These are phyloP conservation scores for Stylosanthes scabra DNA, from an alignment of 331 rosid genomes.

Conservation along the genomic window DNA sequence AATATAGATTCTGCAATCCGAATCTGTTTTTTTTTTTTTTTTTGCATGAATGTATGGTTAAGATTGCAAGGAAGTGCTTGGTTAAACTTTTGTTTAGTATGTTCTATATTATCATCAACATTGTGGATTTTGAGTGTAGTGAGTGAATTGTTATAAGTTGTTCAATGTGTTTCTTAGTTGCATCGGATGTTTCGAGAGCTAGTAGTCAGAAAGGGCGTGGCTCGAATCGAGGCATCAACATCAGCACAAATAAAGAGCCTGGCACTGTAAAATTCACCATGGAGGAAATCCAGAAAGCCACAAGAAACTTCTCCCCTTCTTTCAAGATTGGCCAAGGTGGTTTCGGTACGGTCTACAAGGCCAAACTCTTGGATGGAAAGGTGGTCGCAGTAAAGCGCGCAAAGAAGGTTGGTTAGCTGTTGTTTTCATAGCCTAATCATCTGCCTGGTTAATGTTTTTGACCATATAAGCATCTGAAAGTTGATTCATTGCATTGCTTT, in stretches of 20 bases:
- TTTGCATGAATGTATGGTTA: neutral
- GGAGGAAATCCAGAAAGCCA: constrained; percentile 73
- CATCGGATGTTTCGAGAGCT: constrained; percentile 54
- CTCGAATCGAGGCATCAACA: constrained; percentile 47
- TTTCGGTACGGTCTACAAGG: constrained; percentile 89
- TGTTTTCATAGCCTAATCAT: constrained; percentile 3
- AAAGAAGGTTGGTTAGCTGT: constrained; percentile 69
- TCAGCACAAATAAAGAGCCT: constrained; percentile 54
- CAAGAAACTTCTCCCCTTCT: constrained; percentile 83
- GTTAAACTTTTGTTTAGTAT: neutral
- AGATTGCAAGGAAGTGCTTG: neutral
- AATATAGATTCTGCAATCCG: neutral
- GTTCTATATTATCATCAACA: neutral
- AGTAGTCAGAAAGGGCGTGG: constrained; percentile 53
- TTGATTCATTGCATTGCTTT: constrained; percentile 39
- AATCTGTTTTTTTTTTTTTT: neutral
- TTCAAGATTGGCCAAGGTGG: constrained; percentile 97
- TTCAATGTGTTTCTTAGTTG: constrained; percentile 48
- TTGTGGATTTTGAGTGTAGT: constrained; percentile 15
- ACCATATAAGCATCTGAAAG: neutral
- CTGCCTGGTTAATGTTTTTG: constrained; percentile 5
- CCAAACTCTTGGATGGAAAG: constrained; percentile 76
- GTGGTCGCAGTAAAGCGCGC: constrained; percentile 93
- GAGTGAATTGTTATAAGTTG: constrained; percentile 29
- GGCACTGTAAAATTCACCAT: constrained; percentile 63